Evolutionary conservation across 805 yeast species (phyloP), one percentile per base, ranked within the genome.

Genomic region (Metschnikowia colocasiae): DNA sequence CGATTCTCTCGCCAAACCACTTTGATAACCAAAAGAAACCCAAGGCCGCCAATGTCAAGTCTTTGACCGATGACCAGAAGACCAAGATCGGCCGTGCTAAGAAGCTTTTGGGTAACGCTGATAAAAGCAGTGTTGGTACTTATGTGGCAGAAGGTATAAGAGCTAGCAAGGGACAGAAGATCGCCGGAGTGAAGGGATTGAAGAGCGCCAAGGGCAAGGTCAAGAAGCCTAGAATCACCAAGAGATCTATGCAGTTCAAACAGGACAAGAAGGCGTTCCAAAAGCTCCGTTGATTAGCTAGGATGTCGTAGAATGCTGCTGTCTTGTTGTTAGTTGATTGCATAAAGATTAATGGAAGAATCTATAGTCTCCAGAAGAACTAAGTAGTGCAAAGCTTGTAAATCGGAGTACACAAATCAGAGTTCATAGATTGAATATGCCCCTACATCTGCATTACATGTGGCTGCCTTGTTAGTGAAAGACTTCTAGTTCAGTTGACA

Each of bases 11-110:
- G n/a, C 77, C 77, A 19, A 72, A 72, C 54, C 75, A 72, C 54
- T 53, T 64, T 30, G 74, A 68, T 47, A 63, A 66, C 61, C 49
- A 57, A 48, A 61, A 59, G 57, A 58, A 57, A 53, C 59, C 64
- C 34, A 43, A 58, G 16, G 52, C 57, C 53, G 36, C 22, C 15
- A 53, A 51, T 46, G 46, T 59, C 7, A 59, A 60, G 47, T 62
- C 65, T 25, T 68, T 87, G 44, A 76, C 78, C 22, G 88, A 84
- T 35, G 76, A 77, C 35, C 94, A 87, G 64, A 85, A 76, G 65
- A 85, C 95, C 13, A 79, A 79, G 58, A 65, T 87, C 32, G 96
- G 96, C 31, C 79, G 96, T 64, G 96, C 94, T 18, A 78, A 77
- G 59, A 75, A 80, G 47, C 74, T 85, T 3, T 73, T 90, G 38